These are phyloP conservation scores for Cichorium intybus DNA, from an alignment of 140 eudicot genomes.

Conservation along the genomic window DNA sequence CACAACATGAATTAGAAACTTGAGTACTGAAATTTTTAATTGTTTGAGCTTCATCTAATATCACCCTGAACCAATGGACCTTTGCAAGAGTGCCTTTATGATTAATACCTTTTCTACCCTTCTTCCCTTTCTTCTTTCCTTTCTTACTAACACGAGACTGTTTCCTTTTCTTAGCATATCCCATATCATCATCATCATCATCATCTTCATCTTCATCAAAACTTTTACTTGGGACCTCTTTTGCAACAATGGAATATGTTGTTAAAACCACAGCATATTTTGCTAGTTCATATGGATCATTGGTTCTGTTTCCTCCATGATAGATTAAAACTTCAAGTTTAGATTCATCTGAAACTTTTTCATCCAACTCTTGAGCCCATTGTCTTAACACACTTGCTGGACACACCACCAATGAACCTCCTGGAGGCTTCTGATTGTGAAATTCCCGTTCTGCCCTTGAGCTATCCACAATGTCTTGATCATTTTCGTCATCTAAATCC, in stretches of 20 bases:
- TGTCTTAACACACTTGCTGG: conserved; percentile 92
- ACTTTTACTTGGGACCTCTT: conserved; percentile 69
- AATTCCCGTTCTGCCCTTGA: conserved; percentile 20
- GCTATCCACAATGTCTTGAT: conserved; percentile 10
- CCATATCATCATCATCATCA: conserved; percentile 45
- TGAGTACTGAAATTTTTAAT: conserved; percentile 82
- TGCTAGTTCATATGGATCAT: conserved; percentile 63
- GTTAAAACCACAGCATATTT: conserved; percentile 77
- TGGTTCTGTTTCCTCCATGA: conserved; percentile 77
- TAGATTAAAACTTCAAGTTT: conserved; percentile 61
- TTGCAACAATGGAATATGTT: conserved; percentile 76
- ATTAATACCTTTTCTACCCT: conserved; percentile 59
- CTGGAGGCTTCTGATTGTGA: conserved; percentile 51
- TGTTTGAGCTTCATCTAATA: conserved; percentile 94
- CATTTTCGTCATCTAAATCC: conserved; percentile 70
- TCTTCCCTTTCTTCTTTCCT: conserved; percentile 33
- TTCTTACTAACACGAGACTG: conserved; percentile 41
- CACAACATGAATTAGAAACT: conserved; percentile 82
- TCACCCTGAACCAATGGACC: conserved; percentile 79
- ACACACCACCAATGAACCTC: conserved; percentile 86
- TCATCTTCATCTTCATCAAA: conserved; percentile 59
- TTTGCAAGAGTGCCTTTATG: conserved; percentile 73
- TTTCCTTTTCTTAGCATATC: conserved; percentile 45
- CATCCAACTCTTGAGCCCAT: conserved; percentile 82
- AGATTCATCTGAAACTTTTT: conserved; percentile 56